A percentile compares a stretch with the other conserved stretches of the same genome.
Conservation (phyloP, 83 land plant species). For the Picea abies region DNA sequence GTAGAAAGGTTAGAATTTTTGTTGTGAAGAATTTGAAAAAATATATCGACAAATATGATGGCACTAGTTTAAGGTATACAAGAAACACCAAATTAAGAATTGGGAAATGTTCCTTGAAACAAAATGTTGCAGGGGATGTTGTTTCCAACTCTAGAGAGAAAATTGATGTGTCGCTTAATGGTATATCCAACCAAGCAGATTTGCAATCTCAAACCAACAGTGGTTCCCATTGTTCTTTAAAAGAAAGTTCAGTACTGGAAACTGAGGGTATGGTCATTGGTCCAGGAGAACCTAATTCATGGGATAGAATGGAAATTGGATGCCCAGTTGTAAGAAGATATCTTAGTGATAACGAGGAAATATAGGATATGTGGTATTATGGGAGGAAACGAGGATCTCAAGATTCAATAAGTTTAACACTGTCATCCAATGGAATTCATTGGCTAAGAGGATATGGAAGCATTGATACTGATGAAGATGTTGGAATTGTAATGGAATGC, state of each 20-base stretch:
- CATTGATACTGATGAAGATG: constrained; percentile 22
- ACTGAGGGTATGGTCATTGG: constrained; percentile 60
- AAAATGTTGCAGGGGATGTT: constrained; percentile 6
- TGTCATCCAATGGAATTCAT: constrained; percentile 78
- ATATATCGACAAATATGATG: not conserved
- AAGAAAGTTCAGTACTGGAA: not conserved
- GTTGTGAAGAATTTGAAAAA: not conserved
- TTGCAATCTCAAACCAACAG: constrained; percentile 6
- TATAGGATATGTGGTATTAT: constrained; percentile 89
- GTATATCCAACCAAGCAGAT: not conserved
- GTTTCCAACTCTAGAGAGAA: constrained; percentile 10
- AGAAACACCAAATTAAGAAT: not conserved
- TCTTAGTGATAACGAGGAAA: constrained; percentile 74
- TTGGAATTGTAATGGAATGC: constrained; percentile 62
- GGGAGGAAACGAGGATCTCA: constrained; percentile 25
- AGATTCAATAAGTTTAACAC: constrained; percentile 64
- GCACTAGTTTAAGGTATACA: not conserved
- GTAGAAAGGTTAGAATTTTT: constrained; percentile 1
- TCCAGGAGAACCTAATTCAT: constrained; percentile 36
- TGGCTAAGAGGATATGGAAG: constrained; percentile 45
- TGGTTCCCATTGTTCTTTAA: not conserved
- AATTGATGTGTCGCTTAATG: not conserved
- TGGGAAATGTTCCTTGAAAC: constrained; percentile 6
- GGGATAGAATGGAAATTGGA: constrained; percentile 65
- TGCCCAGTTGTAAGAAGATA: constrained; percentile 75